These are phyloP conservation scores for Candida ortonii DNA, from an alignment of 805 yeast genomes.

Conservation along the genomic window DNA sequence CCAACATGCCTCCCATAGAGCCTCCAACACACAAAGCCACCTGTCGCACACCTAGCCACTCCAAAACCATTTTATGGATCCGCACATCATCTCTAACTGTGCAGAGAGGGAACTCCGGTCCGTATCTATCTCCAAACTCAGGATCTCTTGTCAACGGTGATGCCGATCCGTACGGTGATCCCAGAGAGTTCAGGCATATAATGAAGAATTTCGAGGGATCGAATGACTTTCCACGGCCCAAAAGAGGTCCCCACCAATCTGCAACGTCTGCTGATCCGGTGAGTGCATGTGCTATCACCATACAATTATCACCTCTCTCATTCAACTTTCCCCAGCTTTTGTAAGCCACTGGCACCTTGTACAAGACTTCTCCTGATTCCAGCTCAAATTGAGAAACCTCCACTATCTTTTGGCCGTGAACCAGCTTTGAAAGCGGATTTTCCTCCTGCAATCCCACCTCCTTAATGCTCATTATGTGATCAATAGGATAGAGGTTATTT, in stretches of 20 bases:
- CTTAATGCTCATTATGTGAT: constrained; percentile 29
- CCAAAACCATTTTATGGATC: constrained; percentile 74
- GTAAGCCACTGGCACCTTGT: constrained; percentile 85
- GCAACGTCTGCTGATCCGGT: constrained; percentile 94
- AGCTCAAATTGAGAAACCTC: constrained; percentile 70
- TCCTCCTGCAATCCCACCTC: constrained; percentile 46
- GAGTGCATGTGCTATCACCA: constrained; percentile 93
- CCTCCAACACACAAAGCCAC: constrained; percentile 92
- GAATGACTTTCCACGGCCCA: constrained; percentile 83
- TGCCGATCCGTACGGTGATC: constrained; percentile 95
- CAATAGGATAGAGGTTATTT: no score
- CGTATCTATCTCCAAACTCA: constrained; percentile 73
- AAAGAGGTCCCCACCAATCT: constrained; percentile 98
- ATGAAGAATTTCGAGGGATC: constrained; percentile 87
- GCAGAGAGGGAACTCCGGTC: constrained; percentile 92
- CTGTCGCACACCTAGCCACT: constrained; percentile 71
- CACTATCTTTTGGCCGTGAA: constrained; percentile 73
- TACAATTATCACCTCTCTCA: constrained; percentile 63
- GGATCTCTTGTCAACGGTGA: constrained; percentile 84
- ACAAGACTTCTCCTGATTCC: constrained; percentile 77
- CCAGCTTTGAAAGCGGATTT: constrained; percentile 70
- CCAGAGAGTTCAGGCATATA: constrained; percentile 86
- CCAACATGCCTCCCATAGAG: constrained; percentile 98
- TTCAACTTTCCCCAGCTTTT: constrained; percentile 93
- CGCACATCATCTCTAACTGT: constrained; percentile 91